Evolutionary conservation across 108 stramenopile genomes (phyloP), one percentile per base, ranked within the genome.

Genomic region (Conticribra weissflogii): DNA sequence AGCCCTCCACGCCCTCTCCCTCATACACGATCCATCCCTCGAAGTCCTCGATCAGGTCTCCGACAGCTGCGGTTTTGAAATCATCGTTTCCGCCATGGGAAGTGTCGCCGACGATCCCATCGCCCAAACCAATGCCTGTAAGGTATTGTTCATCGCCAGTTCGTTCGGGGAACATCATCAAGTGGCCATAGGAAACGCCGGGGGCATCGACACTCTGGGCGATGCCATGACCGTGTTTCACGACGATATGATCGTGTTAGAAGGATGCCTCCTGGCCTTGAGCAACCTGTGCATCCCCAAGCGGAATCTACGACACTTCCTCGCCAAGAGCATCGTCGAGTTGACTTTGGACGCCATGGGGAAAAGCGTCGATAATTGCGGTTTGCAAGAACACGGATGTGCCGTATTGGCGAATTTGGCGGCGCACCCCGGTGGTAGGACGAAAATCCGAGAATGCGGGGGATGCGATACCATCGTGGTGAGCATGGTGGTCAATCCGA

Each of bases 401-500:
- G 60, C 59, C 16, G 81, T 76, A 7, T 47, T 92, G 29, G 71
- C 86, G 3, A 86, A 86, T 56, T 57, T 88, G 49, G 88, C 91
- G 44, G 75, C 83, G 23, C 78, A 90, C 34, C 68, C 76, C 14
- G 44, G 55, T 0, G 75, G 83, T 18, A 34, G 82, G 57, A 78
- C 75, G 32, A 31, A 28, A 23, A 84, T 86, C 17, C 60, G 82
- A 65, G 72, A 80, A 4, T 54, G 44, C 44, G 86, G 86, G 19
- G 86, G 78, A 9, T 86, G 85, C 41, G 86, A 81, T 52, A 81
- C 85, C 12, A 77, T 88, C 15, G 81, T 86, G 2, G 74, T 86
- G 17, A 66, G 85, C 28, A 89, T 92, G 91, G 86, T 88, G 25
- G 86, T 92, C 81, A 82, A 92, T 72, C 80, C 85, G 1, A 59